Evolutionary conservation across 495 filamentous ascomycete genomes (phyloP).

Genomic region (Geoglossum glabrum): DNA sequence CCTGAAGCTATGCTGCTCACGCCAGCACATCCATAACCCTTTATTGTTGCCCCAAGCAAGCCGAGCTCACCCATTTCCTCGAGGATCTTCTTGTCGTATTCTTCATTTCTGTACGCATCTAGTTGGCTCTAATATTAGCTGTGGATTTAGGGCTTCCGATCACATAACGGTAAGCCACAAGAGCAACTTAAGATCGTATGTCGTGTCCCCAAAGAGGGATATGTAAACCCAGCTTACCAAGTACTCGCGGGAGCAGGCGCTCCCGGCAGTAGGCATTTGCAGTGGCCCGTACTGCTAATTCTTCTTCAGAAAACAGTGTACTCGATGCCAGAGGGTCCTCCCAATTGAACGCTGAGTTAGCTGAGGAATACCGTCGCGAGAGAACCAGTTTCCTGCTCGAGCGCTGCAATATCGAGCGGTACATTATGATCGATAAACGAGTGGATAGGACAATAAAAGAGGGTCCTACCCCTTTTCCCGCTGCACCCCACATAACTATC

Average conservation of each 20-base stretch:
- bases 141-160: not conserved
- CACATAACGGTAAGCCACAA: not conserved
- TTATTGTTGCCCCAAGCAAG: slow-evolving; percentile 72
- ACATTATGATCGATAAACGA: not conserved
- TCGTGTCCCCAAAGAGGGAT: not conserved
- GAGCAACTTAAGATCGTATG: not conserved
- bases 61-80: slow-evolving; percentile 93
- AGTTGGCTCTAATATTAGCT: not conserved
- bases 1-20: slow-evolving; percentile 79
- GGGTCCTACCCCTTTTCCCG: too few species aligned
- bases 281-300: slow-evolving; percentile 71
- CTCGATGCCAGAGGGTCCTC: slow-evolving; percentile 64
- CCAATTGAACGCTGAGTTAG: slow-evolving; percentile 60
- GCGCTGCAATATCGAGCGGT: not conserved
- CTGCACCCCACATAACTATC: not conserved
- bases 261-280: slow-evolving; percentile 89
- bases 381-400: not conserved
- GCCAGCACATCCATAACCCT: slow-evolving; percentile 90
- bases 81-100: slow-evolving; percentile 77
- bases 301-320: slow-evolving; percentile 67
- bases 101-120: slow-evolving; percentile 91
- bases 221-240: slow-evolving; percentile 37
- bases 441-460: not conserved
- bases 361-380: slow-evolving; percentile 20
- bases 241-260: slow-evolving; percentile 58